A percentile compares a stretch with the other conserved stretches of the same genome.
phyloP scores from a whole-genome alignment of 2,329 filamentous ascomycete genomes.

The Penicillium sp. region DNA sequence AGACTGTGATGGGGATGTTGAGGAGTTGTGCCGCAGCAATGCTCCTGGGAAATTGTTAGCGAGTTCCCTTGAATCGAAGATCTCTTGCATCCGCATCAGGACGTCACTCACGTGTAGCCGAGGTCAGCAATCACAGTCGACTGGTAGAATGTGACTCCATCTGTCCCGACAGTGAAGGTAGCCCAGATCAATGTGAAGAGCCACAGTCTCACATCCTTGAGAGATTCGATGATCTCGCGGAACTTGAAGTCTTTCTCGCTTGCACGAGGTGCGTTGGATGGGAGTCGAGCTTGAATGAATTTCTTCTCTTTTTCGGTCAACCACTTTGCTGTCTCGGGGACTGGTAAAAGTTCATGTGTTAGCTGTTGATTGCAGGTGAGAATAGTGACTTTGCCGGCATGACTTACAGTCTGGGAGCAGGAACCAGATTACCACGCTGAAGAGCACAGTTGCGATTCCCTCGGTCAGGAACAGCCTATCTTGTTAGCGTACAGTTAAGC shows the following conservation, averaged over 20 bases:
- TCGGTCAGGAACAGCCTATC: conserved; percentile 26
- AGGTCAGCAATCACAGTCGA: conserved; percentile 45
- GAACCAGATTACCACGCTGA: conserved; percentile 21
- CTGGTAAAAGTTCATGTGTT: conserved; percentile 23
- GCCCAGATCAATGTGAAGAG: conserved; percentile 52
- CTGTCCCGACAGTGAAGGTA: conserved; percentile 50
- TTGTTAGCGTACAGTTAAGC: neutral
- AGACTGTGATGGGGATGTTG: conserved; percentile 51
- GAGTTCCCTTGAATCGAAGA: neutral
- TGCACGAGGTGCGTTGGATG: conserved; percentile 45
- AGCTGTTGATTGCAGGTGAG: neutral
- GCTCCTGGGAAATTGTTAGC: conserved; percentile 28
- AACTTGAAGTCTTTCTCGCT: conserved; percentile 44
- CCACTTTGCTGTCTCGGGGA: conserved; percentile 50
- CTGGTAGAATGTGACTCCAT: conserved; percentile 48
- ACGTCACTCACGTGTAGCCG: conserved; percentile 42
- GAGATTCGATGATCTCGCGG: conserved; percentile 40
- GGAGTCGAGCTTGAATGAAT: conserved; percentile 52
- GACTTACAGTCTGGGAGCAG: conserved; percentile 54
- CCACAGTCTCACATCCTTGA: conserved; percentile 48
- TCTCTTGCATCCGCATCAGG: neutral
- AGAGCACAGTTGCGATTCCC: conserved; percentile 25
- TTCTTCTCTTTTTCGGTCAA: conserved; percentile 50
- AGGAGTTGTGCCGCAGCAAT: conserved; percentile 53
- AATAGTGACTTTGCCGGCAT: no score